Evolutionary conservation across 768 basidiomycete species (phyloP).

Genomic region (Dacryopinax spathularia): DNA sequence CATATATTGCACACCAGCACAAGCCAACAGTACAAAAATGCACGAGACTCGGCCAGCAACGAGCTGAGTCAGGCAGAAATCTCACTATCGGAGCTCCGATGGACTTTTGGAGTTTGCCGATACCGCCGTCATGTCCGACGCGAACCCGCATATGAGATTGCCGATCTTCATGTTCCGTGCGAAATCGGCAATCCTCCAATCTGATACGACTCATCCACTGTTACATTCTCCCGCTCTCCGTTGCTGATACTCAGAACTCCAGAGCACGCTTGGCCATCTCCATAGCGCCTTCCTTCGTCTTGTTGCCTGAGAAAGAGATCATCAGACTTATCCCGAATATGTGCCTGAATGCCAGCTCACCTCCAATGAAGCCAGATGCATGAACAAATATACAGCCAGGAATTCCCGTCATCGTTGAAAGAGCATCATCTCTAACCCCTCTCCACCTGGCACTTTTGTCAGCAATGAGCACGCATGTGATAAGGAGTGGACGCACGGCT

Average conservation of each 20-base stretch:
- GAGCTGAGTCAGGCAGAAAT: not conserved
- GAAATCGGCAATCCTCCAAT: not conserved
- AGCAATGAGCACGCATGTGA: not conserved
- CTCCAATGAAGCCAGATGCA: constrained; percentile 93
- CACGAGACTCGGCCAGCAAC: too few relatives aligned
- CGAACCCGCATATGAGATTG: too few relatives aligned
- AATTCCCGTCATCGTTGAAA: constrained; percentile 61
- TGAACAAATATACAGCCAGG: constrained; percentile 83
- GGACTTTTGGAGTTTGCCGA: not conserved
- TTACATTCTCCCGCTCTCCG: not conserved
- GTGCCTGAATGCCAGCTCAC: constrained; percentile 28
- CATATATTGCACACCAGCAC: not conserved
- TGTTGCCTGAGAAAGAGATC: constrained; percentile 45
- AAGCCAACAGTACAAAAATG: too few relatives aligned
- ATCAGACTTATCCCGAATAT: constrained; percentile 7
- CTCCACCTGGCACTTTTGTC: constrained; percentile 43
- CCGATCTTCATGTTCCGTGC: too few relatives aligned
- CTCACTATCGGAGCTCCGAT: not conserved
- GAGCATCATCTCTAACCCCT: constrained; percentile 70
- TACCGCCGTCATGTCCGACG: too few relatives aligned
- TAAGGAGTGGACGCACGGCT: constrained; percentile 28
- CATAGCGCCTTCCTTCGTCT: constrained; percentile 78
- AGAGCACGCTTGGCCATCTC: constrained; percentile 61
- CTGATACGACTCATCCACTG: not conserved
- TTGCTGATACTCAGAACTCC: constrained; percentile 11